Evolutionary conservation across 2,329 filamentous ascomycete species (phyloP), one percentile per base, ranked within the genome.

Genomic region (Neofusicoccum sp.): DNA sequence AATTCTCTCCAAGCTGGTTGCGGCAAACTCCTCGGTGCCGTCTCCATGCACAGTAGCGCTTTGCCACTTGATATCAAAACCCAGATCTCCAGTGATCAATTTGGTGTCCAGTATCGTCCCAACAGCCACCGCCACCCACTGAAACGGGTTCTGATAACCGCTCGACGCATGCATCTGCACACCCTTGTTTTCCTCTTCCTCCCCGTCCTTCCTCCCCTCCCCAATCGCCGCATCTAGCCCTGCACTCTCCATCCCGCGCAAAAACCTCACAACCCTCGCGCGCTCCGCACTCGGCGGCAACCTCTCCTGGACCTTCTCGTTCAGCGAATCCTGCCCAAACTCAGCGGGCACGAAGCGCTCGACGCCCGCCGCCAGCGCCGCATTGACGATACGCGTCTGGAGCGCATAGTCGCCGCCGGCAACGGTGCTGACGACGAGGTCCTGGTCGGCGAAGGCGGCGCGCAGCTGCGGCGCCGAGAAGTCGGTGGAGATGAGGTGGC

Each of bases 41-140:
- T 64, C 67, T 6, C 74, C 75, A 26, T 74, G 71, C 3, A 77
- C 64, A 1, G 73, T 75, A 1, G 71, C 73, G 58, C 72, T 76
- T 26, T 75, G 70, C 74, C 75, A 76, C 62, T 73, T 65, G 34
- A 78, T 45, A 24, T 76, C 73, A 45, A 77, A 69, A 11, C 74
- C 74, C 38, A 76, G 64, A 31, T 71, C 69, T 9, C 73, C 73
- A 53, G 61, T 70, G 16, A 69, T 62, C 6, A 77, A 66, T 5
- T 63, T 66, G 9, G 65, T 65, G 47, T 76, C 71, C 3, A 77
- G 64, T 8, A 67, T 68, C 31, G 65, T 68, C 2, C 75, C 74
- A 5, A 70, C 72, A 4, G 74, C 73, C 8, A 75, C 53, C 33
- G 65, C 74, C 6, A 69, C 63, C 72, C 72, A 77, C 33, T 73